Percentiles rank a stretch among this genome's conserved stretches.
These are phyloP conservation scores for Paecilomyces formosus DNA, from an alignment of 2,329 filamentous ascomycete species.

Conservation along the genomic window DNA sequence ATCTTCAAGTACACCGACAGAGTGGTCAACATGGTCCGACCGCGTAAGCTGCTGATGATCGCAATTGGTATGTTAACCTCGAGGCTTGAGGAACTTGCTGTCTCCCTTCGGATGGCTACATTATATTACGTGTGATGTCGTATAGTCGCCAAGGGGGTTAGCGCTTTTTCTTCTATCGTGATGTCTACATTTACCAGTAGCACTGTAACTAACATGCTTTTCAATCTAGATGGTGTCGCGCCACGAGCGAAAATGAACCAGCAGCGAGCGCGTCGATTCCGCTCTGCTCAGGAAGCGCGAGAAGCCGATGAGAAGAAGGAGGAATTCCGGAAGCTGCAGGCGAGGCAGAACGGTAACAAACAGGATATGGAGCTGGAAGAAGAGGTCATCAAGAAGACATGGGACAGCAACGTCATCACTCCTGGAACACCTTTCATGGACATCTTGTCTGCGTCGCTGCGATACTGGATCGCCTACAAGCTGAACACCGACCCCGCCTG, in stretches of 20 bases:
- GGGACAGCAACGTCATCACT: conserved; percentile 83
- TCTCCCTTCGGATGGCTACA: conserved; percentile 20
- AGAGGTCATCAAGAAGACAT: conserved; percentile 71
- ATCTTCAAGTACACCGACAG: conserved; percentile 98
- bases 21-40: conserved; percentile 96
- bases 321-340: conserved; percentile 77
- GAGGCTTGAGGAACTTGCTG: conserved; percentile 5
- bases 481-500: conserved; percentile 93
- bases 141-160: conserved; percentile 23
- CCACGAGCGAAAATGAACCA: conserved; percentile 99
- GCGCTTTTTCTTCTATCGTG: conserved; percentile 7
- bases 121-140: conserved; percentile 16
- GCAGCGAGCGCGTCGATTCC: conserved; percentile 90
- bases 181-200: conserved; percentile 1
- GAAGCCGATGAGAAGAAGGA: conserved; percentile 90
- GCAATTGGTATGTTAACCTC: conserved; percentile 61
- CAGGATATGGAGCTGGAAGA: conserved; percentile 55
- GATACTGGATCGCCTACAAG: conserved; percentile 98
- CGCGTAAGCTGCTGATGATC: conserved; percentile 92
- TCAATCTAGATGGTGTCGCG: conserved; percentile 72
- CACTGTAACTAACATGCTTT: conserved; percentile 16
- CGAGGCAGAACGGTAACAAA: conserved; percentile 64
- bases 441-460: conserved; percentile 77
- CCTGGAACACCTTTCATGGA: conserved; percentile 99
- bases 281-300: conserved; percentile 85